Evolutionary conservation across 2,329 filamentous ascomycete genomes (phyloP).

Genomic region (Penicillium rolfsii): DNA sequence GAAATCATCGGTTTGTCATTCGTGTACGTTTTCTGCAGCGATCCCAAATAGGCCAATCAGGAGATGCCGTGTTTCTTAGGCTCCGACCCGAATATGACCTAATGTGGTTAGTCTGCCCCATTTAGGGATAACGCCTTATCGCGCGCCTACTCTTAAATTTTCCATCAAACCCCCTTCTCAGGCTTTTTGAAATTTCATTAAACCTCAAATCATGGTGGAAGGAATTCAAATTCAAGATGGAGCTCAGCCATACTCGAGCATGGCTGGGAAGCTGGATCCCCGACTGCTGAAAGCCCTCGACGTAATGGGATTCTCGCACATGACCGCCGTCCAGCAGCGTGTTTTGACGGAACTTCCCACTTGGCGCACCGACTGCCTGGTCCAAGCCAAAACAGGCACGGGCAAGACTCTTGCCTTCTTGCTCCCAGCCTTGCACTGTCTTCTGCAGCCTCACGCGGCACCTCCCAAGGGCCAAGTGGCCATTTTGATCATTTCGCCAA

Average conservation of each 20-base stretch:
- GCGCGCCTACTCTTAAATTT: slow-evolving; percentile 3
- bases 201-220: slow-evolving; percentile 17
- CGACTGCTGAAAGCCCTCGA: slow-evolving; percentile 38
- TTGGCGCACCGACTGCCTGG: slow-evolving; percentile 56
- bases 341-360: slow-evolving; percentile 56
- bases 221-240: slow-evolving; percentile 22
- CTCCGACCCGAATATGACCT: not conserved
- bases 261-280: slow-evolving; percentile 42
- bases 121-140: slow-evolving; percentile 7
- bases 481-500: slow-evolving; percentile 54
- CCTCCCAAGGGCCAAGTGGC: slow-evolving; percentile 44
- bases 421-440: slow-evolving; percentile 52
- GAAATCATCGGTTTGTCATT: not conserved
- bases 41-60: not conserved
- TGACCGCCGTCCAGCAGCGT: slow-evolving; percentile 60
- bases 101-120: not conserved
- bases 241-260: slow-evolving; percentile 34
- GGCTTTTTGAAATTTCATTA: not conserved
- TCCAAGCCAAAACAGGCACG: slow-evolving; percentile 57
- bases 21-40: not conserved
- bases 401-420: slow-evolving; percentile 56
- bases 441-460: slow-evolving; percentile 40
- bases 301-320: slow-evolving; percentile 42
- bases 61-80: not conserved
- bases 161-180: not conserved